Evolutionary conservation across 208 protist species (phyloP).

Genomic region (Leishmania amazonensis): DNA sequence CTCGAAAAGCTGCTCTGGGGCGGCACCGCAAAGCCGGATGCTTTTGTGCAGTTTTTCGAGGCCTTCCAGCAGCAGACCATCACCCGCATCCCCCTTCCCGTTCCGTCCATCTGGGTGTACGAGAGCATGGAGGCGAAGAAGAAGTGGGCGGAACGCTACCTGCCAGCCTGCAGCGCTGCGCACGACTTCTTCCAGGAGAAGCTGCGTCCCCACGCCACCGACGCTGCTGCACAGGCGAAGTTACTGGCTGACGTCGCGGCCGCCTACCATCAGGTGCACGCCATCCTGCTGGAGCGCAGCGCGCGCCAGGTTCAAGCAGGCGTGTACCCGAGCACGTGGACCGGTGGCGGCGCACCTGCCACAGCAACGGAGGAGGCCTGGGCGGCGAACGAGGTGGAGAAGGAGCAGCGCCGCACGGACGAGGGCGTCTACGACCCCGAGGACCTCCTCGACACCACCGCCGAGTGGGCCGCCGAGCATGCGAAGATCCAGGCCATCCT

Average conservation of each 20-base stretch:
- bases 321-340: constrained; percentile 31
- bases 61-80: constrained; percentile 69
- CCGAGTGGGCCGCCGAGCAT: constrained; percentile 80
- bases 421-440: constrained; percentile 79
- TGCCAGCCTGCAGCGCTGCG: constrained; percentile 53
- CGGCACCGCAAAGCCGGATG: constrained; percentile 35
- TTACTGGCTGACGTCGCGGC: constrained; percentile 50
- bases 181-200: constrained; percentile 65
- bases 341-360: constrained; percentile 15
- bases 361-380: constrained; percentile 47
- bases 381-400: constrained; percentile 52
- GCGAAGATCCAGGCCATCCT: constrained; percentile 49
- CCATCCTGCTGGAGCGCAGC: constrained; percentile 44
- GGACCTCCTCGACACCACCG: constrained; percentile 59
- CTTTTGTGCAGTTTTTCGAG: constrained; percentile 73
- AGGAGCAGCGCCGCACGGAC: constrained; percentile 50
- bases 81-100: constrained; percentile 74
- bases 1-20: constrained; percentile 65
- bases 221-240: constrained; percentile 32
- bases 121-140: constrained; percentile 58
- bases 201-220: constrained; percentile 36
- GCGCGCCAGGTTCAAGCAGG: constrained; percentile 47
- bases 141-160: constrained; percentile 80
- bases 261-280: constrained; percentile 48
- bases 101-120: constrained; percentile 79